Base-by-base conservation (phyloP, 495 filamentous ascomycete genomes). In the Aspergillus nanangensis region DNA sequence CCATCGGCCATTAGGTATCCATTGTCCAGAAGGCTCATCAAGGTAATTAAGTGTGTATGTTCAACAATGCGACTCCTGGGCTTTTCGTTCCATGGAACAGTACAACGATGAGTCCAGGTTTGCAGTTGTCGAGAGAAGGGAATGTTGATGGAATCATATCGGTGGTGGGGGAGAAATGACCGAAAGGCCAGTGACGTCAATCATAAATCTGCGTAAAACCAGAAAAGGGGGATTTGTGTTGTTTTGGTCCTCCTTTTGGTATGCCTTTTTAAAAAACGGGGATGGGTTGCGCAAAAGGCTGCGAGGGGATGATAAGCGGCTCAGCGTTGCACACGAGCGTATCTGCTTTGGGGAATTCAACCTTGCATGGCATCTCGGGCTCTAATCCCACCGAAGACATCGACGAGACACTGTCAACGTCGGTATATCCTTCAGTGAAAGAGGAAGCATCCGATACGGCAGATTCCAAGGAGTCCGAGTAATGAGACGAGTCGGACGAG, bases 401-500 rank as follows among this genome's bases (percentile, higher is more conserved):
- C 9, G 61, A 60, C 17, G 61, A 60, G 21, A 61, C 50, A 44
- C 55, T 70, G 23, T 70, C 62, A 35, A 66, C 36, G 44, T 73
- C 69, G 20, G 65, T 52, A 48, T 66, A 67, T 35, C 70, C 68
- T 52, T 71, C 68, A 21, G 70, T 74, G 45, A 69, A 52, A 22
- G 70, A 68, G 4, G 68, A 67, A 2, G 61, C 53, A 40, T 67
- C 69, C 17, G 71, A 75, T 23, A 69, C 52, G 5, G 67, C 69
- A 17, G 69, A 71, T 38, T 65, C 56, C 46, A 66, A 65, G 33
- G 63, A 69, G 38, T 60, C 65, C 14, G 70, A 72, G 54, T 67
- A 69, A 36, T 67, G 57, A 14, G 68, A 70, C 1, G 67, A 69
- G 35, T 62, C 67, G 29, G 65, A 67, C 8, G 70, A 70, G 22